Base-by-base conservation (phyloP, 169 alveolate genomes). In the Cryptosporidium sp. region DNA sequence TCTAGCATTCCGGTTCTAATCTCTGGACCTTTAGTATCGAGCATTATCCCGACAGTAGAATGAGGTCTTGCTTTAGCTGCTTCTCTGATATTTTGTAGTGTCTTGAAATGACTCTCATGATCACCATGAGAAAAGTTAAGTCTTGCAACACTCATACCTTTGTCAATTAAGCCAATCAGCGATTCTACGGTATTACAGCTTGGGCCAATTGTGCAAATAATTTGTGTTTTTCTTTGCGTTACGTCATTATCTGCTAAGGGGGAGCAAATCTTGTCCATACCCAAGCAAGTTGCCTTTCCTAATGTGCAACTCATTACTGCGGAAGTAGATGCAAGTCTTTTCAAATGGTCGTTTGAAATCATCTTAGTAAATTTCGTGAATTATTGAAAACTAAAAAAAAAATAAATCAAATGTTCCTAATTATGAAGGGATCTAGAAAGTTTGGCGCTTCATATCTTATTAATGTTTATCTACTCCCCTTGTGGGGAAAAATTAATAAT, bases 1-100 rank as follows among this genome's bases (percentile, higher is more conserved):
- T 95, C 95, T 59, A 97, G 92, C 86, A 95, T 74, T 55, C 99
- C 99, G 7, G 99, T 97, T 71, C 99, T 91, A 89, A 98, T 97
- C 93, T 98, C 99, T 1, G 99, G 99, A 0, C 99, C 99, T 93
- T 98, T 98, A n/a, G 99, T 98, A 92, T 98, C 99, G 68, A 98
- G 94, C 93, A 98, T 92, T 84, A 98, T 91, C 14, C 98, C 99
- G 29, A 96, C 93, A 4, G 96, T 93, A 80, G 96, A 94, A 21
- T 96, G 96, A 1, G 99, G 99, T 61, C 98, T 96, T 70, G 94
- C 94, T 86, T 94, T 97, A 65, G 95, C 91, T 1, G 99, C 99
- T 89, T 97, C 98, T 75, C 96, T 94, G 0, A 97, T 89, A 74
- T 84, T 93, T 48, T 92, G 94, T 12, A 98, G 95, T 67, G 96